phyloP scores from a whole-genome alignment of 306 rosid species.

The Lathyrus tuberosus region DNA sequence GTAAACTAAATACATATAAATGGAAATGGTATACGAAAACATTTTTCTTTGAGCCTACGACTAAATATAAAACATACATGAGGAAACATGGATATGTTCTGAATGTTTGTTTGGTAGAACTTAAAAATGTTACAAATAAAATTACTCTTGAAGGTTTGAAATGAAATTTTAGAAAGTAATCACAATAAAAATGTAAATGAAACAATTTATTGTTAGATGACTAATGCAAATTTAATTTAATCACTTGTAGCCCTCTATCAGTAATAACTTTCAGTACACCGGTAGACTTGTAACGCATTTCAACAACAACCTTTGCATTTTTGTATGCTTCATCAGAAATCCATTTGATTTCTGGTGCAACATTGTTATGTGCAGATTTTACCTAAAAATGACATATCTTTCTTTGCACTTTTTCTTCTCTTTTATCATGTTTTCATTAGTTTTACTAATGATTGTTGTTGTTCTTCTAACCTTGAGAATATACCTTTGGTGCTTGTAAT shows the following conservation, averaged over 20 bases:
- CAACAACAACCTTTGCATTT: constrained; percentile 80
- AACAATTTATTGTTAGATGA: neutral
- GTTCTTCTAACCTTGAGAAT: too few relatives aligned
- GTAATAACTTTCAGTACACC: constrained; percentile 73
- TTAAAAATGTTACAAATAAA: constrained; percentile 30
- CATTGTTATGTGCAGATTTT: too few relatives aligned
- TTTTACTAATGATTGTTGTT: too few relatives aligned
- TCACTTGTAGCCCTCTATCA: constrained; percentile 90
- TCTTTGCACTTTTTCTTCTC: too few relatives aligned
- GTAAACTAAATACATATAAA: neutral
- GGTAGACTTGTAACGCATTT: constrained; percentile 75
- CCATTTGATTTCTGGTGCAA: constrained; percentile 90
- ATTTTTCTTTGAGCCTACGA: constrained; percentile 13
- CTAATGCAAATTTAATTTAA: constrained; percentile 29
- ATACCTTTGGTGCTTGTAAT: too few relatives aligned
- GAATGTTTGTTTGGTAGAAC: constrained; percentile 17
- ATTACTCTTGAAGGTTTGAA: constrained; percentile 21
- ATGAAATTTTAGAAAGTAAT: constrained; percentile 12
- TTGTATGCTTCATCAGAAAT: constrained; percentile 73
- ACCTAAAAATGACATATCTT: too few relatives aligned
- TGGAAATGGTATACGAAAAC: neutral
- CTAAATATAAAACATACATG: constrained; percentile 16
- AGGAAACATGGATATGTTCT: constrained; percentile 21
- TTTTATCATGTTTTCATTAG: too few relatives aligned
- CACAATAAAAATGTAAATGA: neutral